Base-by-base conservation (phyloP, 306 rosid genomes). In the Calophaca sinica region DNA sequence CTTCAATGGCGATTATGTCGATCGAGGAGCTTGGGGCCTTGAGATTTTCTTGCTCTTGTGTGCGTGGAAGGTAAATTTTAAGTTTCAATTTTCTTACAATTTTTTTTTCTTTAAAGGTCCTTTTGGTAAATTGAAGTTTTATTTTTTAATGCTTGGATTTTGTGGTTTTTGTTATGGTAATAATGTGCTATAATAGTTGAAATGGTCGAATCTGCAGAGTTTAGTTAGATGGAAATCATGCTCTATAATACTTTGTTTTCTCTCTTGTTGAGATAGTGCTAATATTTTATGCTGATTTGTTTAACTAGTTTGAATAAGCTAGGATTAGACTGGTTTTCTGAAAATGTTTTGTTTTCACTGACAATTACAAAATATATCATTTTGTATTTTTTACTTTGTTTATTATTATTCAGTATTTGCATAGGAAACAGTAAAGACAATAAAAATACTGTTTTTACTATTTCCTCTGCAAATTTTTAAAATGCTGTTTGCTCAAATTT, bases 11-110 rank as follows among this genome's bases (percentile, higher is more conserved):
- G 98, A 93, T 72, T 93, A 93, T 72, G 98, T 93, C 0, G 98
- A 93, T 68, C 83, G 98, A 45, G 98, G 98, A 5, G 98, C 98
- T 54, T 93, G 98, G 98, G 98, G 98, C 1, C 90, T 93, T 2
- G 98, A 93, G 73, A 90, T 89, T 8, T 90, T 93, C 78, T 55
- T 90, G 58, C 79, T 90, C 66, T 80, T 93, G 66, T 61, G 88
- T 78, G 96, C 96, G 9, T 90, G 94, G 94, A 93, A 93, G 87
- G 91, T 89, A 44, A 39, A 38, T 11, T 51, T 51, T 7, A 3
- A 14, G 7, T 31, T 12, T 71, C 1, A 11, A n/a, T 10, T 28
- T 72, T 39, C 5, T 11, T 0, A 0, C 1, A 5, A 2, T 36
- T 7, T 6, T 6, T 20, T 70, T 60, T 1, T 62, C 1, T 9